phyloP scores from a whole-genome alignment of 352 stramenopile species.

The Phytophthora rubi region DNA sequence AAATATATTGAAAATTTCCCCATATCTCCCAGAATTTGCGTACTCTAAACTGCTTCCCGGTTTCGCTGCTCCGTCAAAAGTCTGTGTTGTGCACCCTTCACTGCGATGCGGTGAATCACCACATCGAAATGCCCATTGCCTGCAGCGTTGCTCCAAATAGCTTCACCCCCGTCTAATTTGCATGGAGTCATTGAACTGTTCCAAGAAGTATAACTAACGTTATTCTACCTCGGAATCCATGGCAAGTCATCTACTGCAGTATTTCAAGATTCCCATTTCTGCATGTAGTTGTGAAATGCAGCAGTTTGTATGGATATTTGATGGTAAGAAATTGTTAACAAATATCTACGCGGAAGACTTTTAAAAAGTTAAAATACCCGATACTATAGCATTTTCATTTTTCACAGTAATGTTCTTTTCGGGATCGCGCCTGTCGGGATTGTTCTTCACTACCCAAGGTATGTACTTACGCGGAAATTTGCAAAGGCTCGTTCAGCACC shows the following conservation, averaged over 20 bases:
- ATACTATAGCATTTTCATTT: too few relatives aligned
- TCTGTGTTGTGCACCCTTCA: not conserved
- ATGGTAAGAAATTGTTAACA: too few relatives aligned
- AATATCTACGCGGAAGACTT: too few relatives aligned
- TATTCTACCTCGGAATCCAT: not conserved
- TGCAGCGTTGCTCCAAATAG: not conserved
- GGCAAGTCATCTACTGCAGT: not conserved
- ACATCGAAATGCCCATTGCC: not conserved
- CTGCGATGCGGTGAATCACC: not conserved
- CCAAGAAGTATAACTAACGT: not conserved
- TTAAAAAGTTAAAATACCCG: too few relatives aligned
- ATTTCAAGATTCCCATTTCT: not conserved
- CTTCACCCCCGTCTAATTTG: not conserved
- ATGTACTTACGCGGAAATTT: too few relatives aligned
- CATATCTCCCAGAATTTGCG: not conserved
- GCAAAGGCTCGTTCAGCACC: too few relatives aligned
- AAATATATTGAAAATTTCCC: conserved; percentile 31
- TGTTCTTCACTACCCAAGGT: too few relatives aligned
- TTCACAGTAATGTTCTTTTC: too few relatives aligned
- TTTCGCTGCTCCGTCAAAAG: too few relatives aligned
- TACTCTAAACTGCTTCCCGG: too few relatives aligned
- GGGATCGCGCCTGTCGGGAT: too few relatives aligned
- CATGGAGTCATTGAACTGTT: not conserved
- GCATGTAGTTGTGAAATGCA: not conserved
- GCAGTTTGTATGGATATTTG: not conserved